These are phyloP conservation scores for Ottelia alismoides DNA, from an alignment of 106 monocot species.

Conservation along the genomic window DNA sequence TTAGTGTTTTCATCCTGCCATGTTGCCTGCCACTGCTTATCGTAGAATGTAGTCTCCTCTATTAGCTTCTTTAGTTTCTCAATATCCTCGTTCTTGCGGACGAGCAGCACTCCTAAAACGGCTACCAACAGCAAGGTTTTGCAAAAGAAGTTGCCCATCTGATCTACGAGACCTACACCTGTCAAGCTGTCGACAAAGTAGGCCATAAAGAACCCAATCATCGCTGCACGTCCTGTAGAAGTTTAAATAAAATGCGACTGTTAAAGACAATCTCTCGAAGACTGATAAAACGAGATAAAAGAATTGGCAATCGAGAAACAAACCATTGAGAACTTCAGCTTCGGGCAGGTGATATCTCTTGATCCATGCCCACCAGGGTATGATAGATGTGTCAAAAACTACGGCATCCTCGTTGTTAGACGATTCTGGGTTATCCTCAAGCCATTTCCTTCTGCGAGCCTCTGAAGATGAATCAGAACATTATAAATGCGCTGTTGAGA, in stretches of 20 bases:
- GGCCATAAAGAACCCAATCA: conserved; percentile 84
- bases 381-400: conserved; percentile 60
- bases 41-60: conserved; percentile 77
- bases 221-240: conserved; percentile 66
- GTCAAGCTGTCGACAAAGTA: conserved; percentile 83
- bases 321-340: conserved; percentile 80
- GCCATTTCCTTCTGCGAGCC: conserved; percentile 86
- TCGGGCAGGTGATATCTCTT: conserved; percentile 78
- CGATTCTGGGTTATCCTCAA: conserved; percentile 64
- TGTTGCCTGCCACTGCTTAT: conserved; percentile 91
- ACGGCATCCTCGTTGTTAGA: conserved; percentile 47
- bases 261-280: neutral
- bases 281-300: neutral
- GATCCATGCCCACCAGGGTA: conserved; percentile 88
- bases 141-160: conserved; percentile 86
- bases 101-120: conserved; percentile 43
- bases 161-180: conserved; percentile 62
- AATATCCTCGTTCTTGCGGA: conserved; percentile 72
- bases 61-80: conserved; percentile 59
- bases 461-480: conserved; percentile 26
- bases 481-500: neutral
- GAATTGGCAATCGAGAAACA: neutral
- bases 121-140: conserved; percentile 60
- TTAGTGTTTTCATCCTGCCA: conserved; percentile 45
- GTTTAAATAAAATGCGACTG: neutral